Evolutionary conservation across 2,329 filamentous ascomycete species (phyloP), one percentile per base, ranked within the genome.

Genomic region (Tolypocladium amazonense): DNA sequence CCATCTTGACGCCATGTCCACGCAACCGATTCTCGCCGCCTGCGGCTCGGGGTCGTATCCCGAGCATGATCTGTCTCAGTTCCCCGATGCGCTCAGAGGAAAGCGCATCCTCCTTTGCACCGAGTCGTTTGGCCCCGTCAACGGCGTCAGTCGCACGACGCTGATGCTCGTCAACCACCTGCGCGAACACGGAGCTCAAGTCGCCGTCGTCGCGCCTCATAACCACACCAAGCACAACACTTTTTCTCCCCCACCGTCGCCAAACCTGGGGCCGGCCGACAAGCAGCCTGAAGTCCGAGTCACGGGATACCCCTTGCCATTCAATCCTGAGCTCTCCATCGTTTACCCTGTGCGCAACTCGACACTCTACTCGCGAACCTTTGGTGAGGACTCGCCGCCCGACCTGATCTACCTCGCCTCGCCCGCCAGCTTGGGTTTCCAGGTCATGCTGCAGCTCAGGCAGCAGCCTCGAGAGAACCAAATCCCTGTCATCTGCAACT

Each of bases 111-210:
- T 89, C 9, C 79, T 89, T 9, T 87, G 86, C 62, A 89, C 86
- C 18, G 87, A 89, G 69, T 89, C 86, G 0, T 86, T 88, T 60
- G 87, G 86, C 3, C 87, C 87, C 0, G 84, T 89, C 68, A 89
- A 89, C 67, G 87, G 87, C n/a, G 87, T 89, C 54, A 88, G 84
- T 66, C 79, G 86, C 62, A 89, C 87, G 5, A 89, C 87, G 0
- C 75, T 86, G 65, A 88, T 85, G 76, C 79, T 89, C 57, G 83
- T 89, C 58, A 82, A 85, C 68, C 87, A 89, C 64, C 75, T 89
- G 25, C 81, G 85, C 59, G 75, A 75, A n/a, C 75, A 89, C 64
- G 86, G 84, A 25, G 85, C 81, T 14, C 78, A 85, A 23, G 81
- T 89, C 56, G 84, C 85, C 11, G 83, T 88, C 7, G 86, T 88